phyloP scores from a whole-genome alignment of 1,284 basidiomycete genomes.

The Cystobasidium slooffiae region DNA sequence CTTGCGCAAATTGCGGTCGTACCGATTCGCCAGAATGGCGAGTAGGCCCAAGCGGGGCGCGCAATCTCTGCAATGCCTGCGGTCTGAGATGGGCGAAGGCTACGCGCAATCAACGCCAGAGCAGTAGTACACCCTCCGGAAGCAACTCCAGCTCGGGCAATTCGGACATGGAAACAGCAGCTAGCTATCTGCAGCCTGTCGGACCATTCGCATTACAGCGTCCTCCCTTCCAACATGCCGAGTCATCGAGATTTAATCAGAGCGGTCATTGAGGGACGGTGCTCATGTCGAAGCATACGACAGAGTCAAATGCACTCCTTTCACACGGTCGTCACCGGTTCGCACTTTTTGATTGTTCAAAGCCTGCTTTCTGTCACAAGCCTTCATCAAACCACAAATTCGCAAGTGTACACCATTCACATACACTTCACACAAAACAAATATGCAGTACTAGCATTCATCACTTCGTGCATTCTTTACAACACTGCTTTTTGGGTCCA shows the following conservation, averaged over 20 bases:
- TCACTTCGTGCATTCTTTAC: too few relatives aligned
- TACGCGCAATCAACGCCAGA: conserved; percentile 25
- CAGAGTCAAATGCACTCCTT: too few relatives aligned
- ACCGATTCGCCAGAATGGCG: conserved; percentile 49
- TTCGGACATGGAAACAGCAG: conserved; percentile 31
- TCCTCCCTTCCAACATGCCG: conserved; percentile 13
- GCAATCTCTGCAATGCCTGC: conserved; percentile 53
- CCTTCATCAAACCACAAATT: too few relatives aligned
- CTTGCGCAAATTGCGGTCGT: conserved; percentile 51
- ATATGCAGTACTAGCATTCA: too few relatives aligned
- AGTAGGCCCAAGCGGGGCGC: conserved; percentile 47
- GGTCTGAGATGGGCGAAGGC: conserved; percentile 45
- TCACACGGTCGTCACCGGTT: too few relatives aligned
- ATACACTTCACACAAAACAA: too few relatives aligned
- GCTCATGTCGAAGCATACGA: too few relatives aligned
- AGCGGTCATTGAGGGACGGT: conserved; percentile 19
- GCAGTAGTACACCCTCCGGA: conserved; percentile 25
- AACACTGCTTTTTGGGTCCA: too few relatives aligned
- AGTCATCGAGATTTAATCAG: conserved; percentile 27
- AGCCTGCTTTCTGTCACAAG: background rate
- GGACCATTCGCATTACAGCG: conserved; percentile 31
- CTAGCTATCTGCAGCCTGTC: conserved; percentile 18
- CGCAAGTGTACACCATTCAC: background rate
- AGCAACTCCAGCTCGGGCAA: conserved; percentile 29
- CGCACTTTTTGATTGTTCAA: too few relatives aligned